A percentile compares a stretch with the other conserved stretches of the same genome.
Evolutionary conservation across 805 yeast genomes (phyloP).

Genomic region (Candida nemodendra): DNA sequence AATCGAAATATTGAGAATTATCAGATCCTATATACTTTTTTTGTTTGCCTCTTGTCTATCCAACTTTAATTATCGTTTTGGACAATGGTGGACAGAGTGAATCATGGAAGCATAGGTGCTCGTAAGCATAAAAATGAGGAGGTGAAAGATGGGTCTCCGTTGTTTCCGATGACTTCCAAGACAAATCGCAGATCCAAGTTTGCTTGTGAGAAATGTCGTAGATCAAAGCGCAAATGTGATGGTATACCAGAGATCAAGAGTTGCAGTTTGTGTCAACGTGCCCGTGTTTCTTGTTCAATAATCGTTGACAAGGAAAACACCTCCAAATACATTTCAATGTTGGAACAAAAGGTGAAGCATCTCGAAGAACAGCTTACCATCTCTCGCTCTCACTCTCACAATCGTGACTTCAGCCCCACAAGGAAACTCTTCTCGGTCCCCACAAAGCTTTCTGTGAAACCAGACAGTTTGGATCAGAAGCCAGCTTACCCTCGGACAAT

Average conservation of each 20-base stretch:
- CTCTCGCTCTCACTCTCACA: background rate
- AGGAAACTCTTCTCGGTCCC: background rate
- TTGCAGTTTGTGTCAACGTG: constrained; percentile 15
- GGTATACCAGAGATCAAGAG: constrained; percentile 22
- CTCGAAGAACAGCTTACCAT: constrained; percentile 11
- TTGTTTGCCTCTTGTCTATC: too few relatives aligned
- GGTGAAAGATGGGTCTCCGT: background rate
- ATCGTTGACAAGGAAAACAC: constrained; percentile 10
- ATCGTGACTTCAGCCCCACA: background rate
- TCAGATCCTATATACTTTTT: too few relatives aligned
- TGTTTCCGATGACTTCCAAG: background rate
- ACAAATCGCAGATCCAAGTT: constrained; percentile 5
- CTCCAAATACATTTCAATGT: constrained; percentile 12
- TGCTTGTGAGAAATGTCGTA: constrained; percentile 24
- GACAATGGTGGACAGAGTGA: too few relatives aligned
- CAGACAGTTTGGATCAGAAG: background rate
- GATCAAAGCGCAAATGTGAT: constrained; percentile 23
- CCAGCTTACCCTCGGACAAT: too few relatives aligned
- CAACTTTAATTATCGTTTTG: too few relatives aligned
- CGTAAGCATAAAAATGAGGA: constrained; percentile 3
- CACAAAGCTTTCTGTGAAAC: background rate
- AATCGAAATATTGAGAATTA: too few relatives aligned
- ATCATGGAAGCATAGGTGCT: too few relatives aligned
- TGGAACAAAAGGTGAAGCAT: constrained; percentile 19
- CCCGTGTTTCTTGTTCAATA: constrained; percentile 18